A percentile compares a stretch with the other conserved stretches of the same genome.
Evolutionary conservation across 768 basidiomycete species (phyloP).

Genomic region (Pleurotus platypus): DNA sequence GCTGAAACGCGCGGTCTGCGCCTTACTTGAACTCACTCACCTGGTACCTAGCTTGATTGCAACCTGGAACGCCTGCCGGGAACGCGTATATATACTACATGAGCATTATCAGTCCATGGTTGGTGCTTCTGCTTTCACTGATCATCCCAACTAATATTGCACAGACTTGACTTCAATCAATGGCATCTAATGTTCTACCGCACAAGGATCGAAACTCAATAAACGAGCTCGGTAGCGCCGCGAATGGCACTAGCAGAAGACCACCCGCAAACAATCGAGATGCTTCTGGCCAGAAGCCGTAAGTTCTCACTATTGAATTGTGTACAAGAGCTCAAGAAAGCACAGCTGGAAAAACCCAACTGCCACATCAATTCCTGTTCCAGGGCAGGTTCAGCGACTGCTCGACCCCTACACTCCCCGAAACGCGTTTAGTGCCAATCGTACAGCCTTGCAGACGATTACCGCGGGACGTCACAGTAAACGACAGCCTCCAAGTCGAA

Average conservation of each 20-base stretch:
- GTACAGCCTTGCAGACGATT: background rate
- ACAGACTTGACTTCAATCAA: too few species aligned
- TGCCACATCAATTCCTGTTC: background rate
- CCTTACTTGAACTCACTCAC: too few species aligned
- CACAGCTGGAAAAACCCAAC: background rate
- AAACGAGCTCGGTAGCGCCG: background rate
- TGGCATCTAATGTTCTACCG: too few species aligned
- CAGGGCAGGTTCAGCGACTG: background rate
- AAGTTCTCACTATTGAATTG: too few species aligned
- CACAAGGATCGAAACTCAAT: background rate
- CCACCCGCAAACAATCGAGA: background rate
- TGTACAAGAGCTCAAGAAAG: too few species aligned
- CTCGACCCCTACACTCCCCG: background rate
- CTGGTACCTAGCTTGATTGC: too few species aligned
- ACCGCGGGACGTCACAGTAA: background rate
- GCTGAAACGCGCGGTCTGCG: too few species aligned
- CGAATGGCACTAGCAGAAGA: background rate
- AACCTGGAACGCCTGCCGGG: too few species aligned
- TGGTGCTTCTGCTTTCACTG: too few species aligned
- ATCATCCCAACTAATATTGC: too few species aligned
- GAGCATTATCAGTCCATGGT: too few species aligned
- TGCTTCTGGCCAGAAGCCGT: background rate
- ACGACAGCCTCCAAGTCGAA: background rate
- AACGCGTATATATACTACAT: too few species aligned
- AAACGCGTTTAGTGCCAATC: background rate